phyloP scores from a whole-genome alignment of 208 protist species.

The Trypanosoma congolense region DNA sequence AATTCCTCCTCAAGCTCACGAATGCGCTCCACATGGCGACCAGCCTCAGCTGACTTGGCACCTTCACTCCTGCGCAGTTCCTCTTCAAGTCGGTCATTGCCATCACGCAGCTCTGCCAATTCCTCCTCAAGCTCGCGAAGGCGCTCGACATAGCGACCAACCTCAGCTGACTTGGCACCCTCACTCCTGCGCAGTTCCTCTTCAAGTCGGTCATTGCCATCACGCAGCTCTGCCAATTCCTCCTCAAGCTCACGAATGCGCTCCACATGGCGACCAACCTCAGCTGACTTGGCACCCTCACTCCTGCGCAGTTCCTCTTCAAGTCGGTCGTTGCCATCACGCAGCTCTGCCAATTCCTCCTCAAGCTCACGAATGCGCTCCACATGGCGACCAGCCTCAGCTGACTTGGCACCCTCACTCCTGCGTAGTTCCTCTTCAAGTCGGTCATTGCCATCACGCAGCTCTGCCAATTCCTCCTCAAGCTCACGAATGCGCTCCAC shows the following conservation, averaged over 20 bases:
- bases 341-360: not conserved
- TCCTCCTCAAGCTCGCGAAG: not conserved
- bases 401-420: not conserved
- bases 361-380: not conserved
- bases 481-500: not conserved
- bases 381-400: not conserved
- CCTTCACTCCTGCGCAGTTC: not conserved
- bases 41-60: not conserved
- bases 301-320: not conserved
- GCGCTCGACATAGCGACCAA: not conserved
- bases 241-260: not conserved
- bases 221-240: not conserved
- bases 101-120: not conserved
- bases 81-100: no score
- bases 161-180: not conserved
- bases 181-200: not conserved
- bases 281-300: not conserved
- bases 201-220: no score
- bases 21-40: not conserved
- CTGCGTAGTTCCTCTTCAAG: not conserved
- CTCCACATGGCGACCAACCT: not conserved
- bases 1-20: not conserved
- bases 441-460: not conserved
- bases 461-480: not conserved
- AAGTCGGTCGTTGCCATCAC: not conserved